Conservation (phyloP, 805 yeast genomes). For the Cyberlindnera mycetangii region DNA sequence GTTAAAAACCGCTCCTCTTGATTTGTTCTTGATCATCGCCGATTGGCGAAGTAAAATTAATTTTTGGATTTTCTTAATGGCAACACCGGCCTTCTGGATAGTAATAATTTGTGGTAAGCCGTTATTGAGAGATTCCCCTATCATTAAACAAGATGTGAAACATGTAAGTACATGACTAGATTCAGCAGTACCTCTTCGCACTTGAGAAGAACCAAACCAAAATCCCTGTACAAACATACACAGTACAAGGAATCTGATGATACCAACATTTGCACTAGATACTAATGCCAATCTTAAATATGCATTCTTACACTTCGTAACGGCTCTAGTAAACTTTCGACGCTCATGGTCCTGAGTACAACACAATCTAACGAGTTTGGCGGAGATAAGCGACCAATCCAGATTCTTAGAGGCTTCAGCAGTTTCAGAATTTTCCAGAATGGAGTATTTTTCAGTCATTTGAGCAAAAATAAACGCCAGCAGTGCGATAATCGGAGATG, state of each 20-base stretch:
- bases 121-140: slow-evolving; percentile 59
- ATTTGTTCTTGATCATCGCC: slow-evolving; percentile 11
- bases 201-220: slow-evolving; percentile 81
- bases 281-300: slow-evolving; percentile 45
- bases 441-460: slow-evolving; percentile 46
- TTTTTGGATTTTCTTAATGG: slow-evolving; percentile 47
- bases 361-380: slow-evolving; percentile 58
- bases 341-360: slow-evolving; percentile 55
- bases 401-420: slow-evolving; percentile 56
- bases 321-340: slow-evolving; percentile 35
- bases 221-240: slow-evolving; percentile 87
- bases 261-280: slow-evolving; percentile 53
- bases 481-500: slow-evolving; percentile 63
- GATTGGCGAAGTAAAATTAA: slow-evolving; percentile 33
- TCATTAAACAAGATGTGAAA: slow-evolving; percentile 73
- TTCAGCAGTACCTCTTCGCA: slow-evolving; percentile 44
- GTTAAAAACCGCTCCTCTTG: slow-evolving; percentile 7
- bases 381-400: slow-evolving; percentile 67
- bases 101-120: slow-evolving; percentile 55
- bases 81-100: slow-evolving; percentile 71
- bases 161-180: slow-evolving; percentile 75
- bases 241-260: slow-evolving; percentile 54
- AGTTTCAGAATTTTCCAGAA: slow-evolving; percentile 53
- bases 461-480: slow-evolving; percentile 49
- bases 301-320: slow-evolving; percentile 33